Percentiles rank a stretch among this genome's conserved stretches.
These are phyloP conservation scores for Colletotrichum noveboracense DNA, from an alignment of 2,329 filamentous ascomycete genomes.

Conservation along the genomic window DNA sequence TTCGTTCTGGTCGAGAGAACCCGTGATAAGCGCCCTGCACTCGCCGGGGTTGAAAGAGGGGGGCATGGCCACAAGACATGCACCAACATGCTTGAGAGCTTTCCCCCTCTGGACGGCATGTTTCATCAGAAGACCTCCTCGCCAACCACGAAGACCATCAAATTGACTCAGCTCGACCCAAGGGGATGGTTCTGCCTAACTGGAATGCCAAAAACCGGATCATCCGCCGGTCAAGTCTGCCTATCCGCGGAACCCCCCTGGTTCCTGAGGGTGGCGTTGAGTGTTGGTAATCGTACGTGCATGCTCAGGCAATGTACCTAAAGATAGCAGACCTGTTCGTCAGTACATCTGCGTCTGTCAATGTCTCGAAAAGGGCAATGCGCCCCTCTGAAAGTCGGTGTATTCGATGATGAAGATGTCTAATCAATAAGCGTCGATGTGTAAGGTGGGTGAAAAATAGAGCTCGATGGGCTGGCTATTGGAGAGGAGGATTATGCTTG, in stretches of 20 bases:
- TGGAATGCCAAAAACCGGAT: not conserved
- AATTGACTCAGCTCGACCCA: not conserved
- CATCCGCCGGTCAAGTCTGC: not conserved
- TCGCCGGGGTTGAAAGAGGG: not conserved
- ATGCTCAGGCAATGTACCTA: not conserved
- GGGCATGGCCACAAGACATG: not conserved
- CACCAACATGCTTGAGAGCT: not conserved
- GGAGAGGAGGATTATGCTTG: not conserved
- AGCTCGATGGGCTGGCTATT: not conserved
- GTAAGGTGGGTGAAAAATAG: not conserved
- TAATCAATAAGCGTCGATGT: not conserved
- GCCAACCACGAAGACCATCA: not conserved
- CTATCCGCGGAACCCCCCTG: not conserved
- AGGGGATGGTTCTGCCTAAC: not conserved
- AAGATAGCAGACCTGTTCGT: not conserved
- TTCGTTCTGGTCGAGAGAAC: not conserved
- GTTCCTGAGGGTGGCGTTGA: not conserved
- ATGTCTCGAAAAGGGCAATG: rapidly evolving
- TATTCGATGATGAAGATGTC: not conserved
- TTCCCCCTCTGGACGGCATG: not conserved
- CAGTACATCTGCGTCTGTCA: not conserved
- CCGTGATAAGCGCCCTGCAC: not conserved
- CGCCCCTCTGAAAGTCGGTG: not conserved
- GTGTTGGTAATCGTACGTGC: not conserved
- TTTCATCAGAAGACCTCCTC: not conserved